Evolutionary conservation across 2,329 filamentous ascomycete species (phyloP), one percentile per base, ranked within the genome.

Genomic region (Talaromyces albobiverticillius): DNA sequence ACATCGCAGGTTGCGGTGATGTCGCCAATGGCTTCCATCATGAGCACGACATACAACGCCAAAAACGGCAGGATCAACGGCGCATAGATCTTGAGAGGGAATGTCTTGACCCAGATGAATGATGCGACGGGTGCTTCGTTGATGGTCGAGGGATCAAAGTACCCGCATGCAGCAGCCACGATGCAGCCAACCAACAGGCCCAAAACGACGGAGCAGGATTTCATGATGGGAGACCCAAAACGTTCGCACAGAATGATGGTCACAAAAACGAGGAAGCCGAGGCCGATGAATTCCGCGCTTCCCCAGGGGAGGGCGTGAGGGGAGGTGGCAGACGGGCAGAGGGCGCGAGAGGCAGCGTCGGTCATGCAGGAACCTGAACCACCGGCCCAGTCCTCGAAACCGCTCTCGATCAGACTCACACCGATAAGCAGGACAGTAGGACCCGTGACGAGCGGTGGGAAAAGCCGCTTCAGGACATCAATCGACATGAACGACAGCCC

Each of bases 21-120:
- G 62, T 86, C 83, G 46, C 82, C 82, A 36, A 87, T 86, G 8
- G 83, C 81, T 67, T 88, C 85, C 77, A 86, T 87, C 61, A 85
- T 81, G 36, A 85, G 78, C 48, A 87, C 83, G 60, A 87, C 81
- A 64, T 78, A 79, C 22, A 79, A 69, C 2, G 76, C 75, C 25
- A 87, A 66, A 32, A 87, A 66, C 0, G 85, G 85, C 2, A 88
- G 69, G 2, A 88, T 82, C n/a, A 88, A 75, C 0, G 85, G 85
- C 0, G 81, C 82, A 60, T 88, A 87, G 8, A 88, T 75, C 7
- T 74, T 77, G 6, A 88, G 71, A n/a, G 80, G 80, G 75, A 88
- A 88, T 0, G 83, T 88, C 57, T 85, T 77, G 18, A 87, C 82
- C 85, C 85, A 88, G 64, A 88, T 81, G 69, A 88, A 88, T n/a